Conservation (phyloP, 345 rosid genomes). For the Angophora floribunda region DNA sequence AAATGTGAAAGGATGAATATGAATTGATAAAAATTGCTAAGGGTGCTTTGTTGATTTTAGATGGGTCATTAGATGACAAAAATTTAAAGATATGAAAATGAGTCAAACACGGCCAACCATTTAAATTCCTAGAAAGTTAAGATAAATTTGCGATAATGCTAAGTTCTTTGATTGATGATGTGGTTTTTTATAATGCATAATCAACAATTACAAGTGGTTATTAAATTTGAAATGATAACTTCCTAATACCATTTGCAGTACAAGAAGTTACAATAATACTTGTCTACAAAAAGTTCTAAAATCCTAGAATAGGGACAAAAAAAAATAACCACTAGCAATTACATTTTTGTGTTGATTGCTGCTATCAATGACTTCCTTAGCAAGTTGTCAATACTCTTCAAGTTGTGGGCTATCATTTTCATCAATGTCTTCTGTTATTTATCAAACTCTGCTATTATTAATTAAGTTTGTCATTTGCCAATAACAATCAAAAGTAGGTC, state of each 20-base stretch:
- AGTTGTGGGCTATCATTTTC: not conserved
- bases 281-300: not conserved
- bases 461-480: too few species aligned
- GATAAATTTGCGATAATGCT: not conserved
- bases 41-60: not conserved
- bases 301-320: too few species aligned
- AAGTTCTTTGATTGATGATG: not conserved
- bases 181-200: not conserved
- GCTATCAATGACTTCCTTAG: too few species aligned
- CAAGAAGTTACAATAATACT: not conserved
- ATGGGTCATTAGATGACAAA: not conserved
- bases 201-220: not conserved
- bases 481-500: not conserved
- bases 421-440: not conserved
- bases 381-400: not conserved
- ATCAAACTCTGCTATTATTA: not conserved
- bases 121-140: not conserved
- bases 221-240: not conserved
- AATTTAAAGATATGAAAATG: too few species aligned
- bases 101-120: not conserved
- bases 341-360: not conserved
- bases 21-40: not conserved
- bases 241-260: too few species aligned
- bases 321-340: not conserved
- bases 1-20: not conserved